Base-by-base conservation (phyloP, 805 yeast species). In the Ogataea siamensis region DNA sequence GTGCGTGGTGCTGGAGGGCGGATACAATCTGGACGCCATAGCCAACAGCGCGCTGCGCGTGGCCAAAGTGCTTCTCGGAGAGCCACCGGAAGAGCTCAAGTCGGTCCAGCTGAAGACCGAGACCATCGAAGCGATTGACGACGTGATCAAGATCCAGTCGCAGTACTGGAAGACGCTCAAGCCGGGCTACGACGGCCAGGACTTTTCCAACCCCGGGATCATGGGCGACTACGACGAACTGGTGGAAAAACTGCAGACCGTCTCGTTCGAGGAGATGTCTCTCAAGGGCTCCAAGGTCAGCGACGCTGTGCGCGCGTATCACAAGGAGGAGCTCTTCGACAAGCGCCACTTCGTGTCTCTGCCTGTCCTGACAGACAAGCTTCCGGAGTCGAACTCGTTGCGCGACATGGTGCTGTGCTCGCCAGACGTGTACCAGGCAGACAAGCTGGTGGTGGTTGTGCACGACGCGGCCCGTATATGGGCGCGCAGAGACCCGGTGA, bases 391-490 rank as follows among this genome's bases (percentile, higher is more conserved):
- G 2, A 49, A 68, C 5, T 75, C 74, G 23, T 67, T 71, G 52
- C 84, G 74, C 39, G 85, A 76, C 57, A 81, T 76, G 50, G 77
- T 82, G 9, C 55, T 87, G 32, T 80, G 89, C n/a, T 74, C 89
- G 10, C 80, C 87, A 8, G 73, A 77, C 39, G 73, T 89, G 17
- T 77, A 77, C 57, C 73, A 75, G 9, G 65, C 80, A 25, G 73
- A 76, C n/a, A 76, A 83, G 5, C 61, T 89, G 5, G 64, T 88
- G 7, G 66, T 91, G 7, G 58, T 86, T 5, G 77, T 89, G 13
- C 98, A 89, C 60, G 98, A 89, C 54, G 87, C 97, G 3, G 86
- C 96, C 5, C 89, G 87, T 42, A 73, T 93, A 5, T 88, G 96
- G 95, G 95, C 94, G 2, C 78, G 81, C 48, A 66, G 81, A 26